Evolutionary conservation across 495 filamentous ascomycete genomes (phyloP).

Genomic region (Cudoniella acicularis): DNA sequence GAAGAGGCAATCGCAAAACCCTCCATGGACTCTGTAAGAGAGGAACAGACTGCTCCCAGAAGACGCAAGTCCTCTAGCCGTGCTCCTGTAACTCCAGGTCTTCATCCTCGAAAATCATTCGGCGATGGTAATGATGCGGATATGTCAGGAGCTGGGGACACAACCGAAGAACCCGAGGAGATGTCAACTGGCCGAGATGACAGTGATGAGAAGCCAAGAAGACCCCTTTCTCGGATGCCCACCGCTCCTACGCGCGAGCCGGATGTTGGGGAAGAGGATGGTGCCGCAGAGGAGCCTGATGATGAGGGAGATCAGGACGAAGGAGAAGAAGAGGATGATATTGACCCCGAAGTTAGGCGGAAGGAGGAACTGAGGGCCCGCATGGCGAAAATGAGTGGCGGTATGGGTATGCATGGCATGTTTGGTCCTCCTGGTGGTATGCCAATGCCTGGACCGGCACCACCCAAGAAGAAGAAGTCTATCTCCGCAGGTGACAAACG

Average conservation of each 20-base stretch:
- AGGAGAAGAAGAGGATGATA: conserved; percentile 83
- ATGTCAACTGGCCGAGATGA: conserved; percentile 72
- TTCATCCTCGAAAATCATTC: conserved; percentile 40
- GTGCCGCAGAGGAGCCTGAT: conserved; percentile 38
- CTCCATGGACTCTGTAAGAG: conserved; percentile 52
- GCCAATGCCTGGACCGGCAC: conserved; percentile 37
- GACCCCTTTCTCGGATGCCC: conserved; percentile 22
- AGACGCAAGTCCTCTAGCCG: conserved; percentile 53
- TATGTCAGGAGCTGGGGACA: conserved; percentile 82
- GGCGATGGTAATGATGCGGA: conserved; percentile 88
- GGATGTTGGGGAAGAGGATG: conserved; percentile 34
- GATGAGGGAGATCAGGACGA: conserved; percentile 58
- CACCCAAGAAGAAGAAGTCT: conserved; percentile 60
- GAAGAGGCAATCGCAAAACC: conserved; percentile 51
- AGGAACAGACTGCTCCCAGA: conserved; percentile 42
- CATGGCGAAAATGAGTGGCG: conserved; percentile 98
- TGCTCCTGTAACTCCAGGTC: conserved; percentile 30
- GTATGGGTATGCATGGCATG: conserved; percentile 96
- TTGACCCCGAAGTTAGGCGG: conserved; percentile 84
- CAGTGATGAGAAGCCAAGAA: conserved; percentile 52
- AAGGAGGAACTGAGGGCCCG: conserved; percentile 86
- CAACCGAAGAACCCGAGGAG: conserved; percentile 74
- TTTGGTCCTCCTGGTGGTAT: conserved; percentile 73
- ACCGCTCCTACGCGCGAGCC: conserved; percentile 23
- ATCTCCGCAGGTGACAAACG: conserved; percentile 32